These are phyloP conservation scores for Excoecaria agallocha DNA, from an alignment of 345 rosid genomes.

Conservation along the genomic window DNA sequence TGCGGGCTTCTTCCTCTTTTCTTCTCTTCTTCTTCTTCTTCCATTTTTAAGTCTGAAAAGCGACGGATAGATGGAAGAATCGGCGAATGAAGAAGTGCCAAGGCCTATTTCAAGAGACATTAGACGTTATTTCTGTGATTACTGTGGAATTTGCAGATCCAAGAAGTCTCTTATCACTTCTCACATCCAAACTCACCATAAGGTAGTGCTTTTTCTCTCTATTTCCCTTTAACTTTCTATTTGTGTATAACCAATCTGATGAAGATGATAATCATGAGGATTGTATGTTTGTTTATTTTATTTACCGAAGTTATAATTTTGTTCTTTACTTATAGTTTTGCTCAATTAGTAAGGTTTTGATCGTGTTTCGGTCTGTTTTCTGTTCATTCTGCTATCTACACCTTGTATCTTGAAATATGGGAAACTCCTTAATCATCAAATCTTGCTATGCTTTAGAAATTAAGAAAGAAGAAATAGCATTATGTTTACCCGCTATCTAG, in stretches of 20 bases:
- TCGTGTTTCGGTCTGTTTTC: not conserved
- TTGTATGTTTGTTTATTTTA: not conserved
- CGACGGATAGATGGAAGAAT: not conserved
- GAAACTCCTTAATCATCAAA: not conserved
- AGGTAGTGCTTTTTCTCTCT: constrained; percentile 26
- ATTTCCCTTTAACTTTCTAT: not conserved
- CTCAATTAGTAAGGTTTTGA: not conserved
- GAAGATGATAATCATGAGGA: not conserved
- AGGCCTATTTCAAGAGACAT: constrained; percentile 43
- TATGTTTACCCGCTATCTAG: not conserved
- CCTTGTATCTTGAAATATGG: not conserved
- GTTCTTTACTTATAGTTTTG: no score
- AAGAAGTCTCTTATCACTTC: constrained; percentile 68
- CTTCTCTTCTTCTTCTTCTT: not conserved
- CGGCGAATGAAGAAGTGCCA: not conserved
- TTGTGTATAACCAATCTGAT: not conserved
- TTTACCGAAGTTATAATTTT: not conserved
- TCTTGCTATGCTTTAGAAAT: no score
- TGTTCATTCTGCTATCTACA: not conserved
- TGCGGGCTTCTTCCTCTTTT: not conserved
- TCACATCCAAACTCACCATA: constrained; percentile 55
- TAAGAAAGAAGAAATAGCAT: not conserved
- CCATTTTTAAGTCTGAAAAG: not conserved
- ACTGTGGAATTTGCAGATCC: constrained; percentile 83
- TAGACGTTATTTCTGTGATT: constrained; percentile 68